Base-by-base conservation (phyloP, 345 rosid species). In the Camelina neglecta region DNA sequence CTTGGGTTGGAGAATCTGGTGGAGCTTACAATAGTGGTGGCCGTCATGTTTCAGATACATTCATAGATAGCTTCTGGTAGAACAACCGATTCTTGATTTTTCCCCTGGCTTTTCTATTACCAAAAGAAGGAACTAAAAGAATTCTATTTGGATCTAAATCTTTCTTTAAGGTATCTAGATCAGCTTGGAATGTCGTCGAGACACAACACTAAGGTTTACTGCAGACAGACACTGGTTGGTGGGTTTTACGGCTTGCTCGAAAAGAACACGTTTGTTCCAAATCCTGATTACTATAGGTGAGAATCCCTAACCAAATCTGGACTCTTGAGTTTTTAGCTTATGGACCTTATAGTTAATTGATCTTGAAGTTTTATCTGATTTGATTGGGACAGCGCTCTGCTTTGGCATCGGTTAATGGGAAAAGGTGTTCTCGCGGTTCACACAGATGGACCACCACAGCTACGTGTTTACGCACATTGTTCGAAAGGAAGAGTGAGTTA, bases 1-100 rank as follows among this genome's bases (percentile, higher is more conserved):
- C 97, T 45, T 95, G 99, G 99, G 97, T 95, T 69, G 99, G 99
- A 71, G 99, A 95, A 75, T 87, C 99, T 67, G 99, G 99, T 67
- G 98, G 99, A 47, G 98, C 99, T 63, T 95, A 83, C 75, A 95
- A 95, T 78, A 95, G 98, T 54, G 99, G 99, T 12, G 99, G 98
- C 20, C 87, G 75, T 76, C 80, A 76, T 54, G 89, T 95, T 49
- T 95, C 99, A 50, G 83, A 95, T 74, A 87, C 97, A 59, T 95
- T 92, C 79, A 77, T 95, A 31, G 84, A 95, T 81, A 90, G 99
- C 81, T 95, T 95, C 83, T 95, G 99, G 99, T 95, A 88, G 18
- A 7, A 53, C 10, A 53, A 24, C 18, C 11, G 12, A 49, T 20
- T 44, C 58, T 49, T n/a, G 35, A 50, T 38, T 35, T 20, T 35